Evolutionary conservation across 208 protist genomes (phyloP).

Genomic region (Acanthamoeba sp.): DNA sequence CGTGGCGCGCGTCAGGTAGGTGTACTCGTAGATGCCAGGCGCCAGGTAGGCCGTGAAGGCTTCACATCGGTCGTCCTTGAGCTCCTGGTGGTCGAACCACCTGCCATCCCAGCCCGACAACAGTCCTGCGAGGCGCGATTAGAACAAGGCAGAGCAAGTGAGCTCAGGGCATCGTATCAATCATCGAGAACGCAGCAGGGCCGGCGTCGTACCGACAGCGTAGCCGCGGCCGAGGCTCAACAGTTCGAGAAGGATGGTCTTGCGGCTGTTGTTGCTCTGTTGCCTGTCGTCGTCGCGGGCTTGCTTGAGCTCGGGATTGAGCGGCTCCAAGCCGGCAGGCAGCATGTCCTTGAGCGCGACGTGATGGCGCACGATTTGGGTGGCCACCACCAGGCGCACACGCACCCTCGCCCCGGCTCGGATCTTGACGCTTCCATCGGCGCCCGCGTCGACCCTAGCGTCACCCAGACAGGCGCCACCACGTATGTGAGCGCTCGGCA

Average conservation of each 20-base stretch:
- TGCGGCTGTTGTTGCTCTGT: constrained; percentile 25
- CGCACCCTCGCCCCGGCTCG: constrained; percentile 17
- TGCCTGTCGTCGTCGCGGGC: background rate
- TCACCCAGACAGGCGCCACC: too few species aligned
- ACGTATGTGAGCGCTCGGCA: background rate
- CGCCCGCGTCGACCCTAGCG: background rate
- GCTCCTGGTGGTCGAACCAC: constrained; percentile 62
- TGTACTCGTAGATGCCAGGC: constrained; percentile 45
- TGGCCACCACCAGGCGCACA: background rate
- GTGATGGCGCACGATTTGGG: constrained; percentile 20
- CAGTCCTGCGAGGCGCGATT: constrained; percentile 1
- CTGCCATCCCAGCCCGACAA: constrained; percentile 57
- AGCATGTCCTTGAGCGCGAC: constrained; percentile 54
- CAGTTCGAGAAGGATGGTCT: constrained; percentile 17
- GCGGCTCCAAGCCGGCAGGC: constrained; percentile 45
- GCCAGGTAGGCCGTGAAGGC: constrained; percentile 47
- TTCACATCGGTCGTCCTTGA: constrained; percentile 47
- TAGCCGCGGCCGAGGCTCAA: constrained; percentile 44
- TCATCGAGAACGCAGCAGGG: too few species aligned
- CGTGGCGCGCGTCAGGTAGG: constrained; percentile 29
- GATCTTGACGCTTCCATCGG: constrained; percentile 1
- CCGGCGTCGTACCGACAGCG: background rate
- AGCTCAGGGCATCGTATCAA: too few species aligned
- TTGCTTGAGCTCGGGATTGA: constrained; percentile 69
- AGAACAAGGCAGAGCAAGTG: background rate